phyloP scores from a whole-genome alignment of 306 rosid species.

The Benincasa hispida region DNA sequence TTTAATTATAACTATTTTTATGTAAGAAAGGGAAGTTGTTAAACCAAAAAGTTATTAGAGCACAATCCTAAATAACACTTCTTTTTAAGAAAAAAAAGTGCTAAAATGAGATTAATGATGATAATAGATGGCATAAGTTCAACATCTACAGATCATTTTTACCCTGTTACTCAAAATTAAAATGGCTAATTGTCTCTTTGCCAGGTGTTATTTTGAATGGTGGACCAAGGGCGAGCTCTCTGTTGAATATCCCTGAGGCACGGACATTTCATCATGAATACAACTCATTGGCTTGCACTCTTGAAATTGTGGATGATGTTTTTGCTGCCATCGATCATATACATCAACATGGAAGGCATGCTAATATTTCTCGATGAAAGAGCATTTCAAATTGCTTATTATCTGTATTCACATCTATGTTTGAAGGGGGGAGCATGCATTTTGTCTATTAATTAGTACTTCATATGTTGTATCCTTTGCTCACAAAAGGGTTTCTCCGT shows the following conservation, averaged over 20 bases:
- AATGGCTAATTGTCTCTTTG: conserved; percentile 2
- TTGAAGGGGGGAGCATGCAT: neutral
- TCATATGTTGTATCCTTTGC: neutral
- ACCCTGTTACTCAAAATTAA: neutral
- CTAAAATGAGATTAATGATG: neutral
- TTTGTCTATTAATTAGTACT: neutral
- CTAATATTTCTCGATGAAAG: neutral
- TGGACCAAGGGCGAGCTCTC: conserved; percentile 67
- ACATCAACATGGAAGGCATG: conserved; percentile 85
- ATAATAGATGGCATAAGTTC: neutral
- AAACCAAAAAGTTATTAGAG: neutral
- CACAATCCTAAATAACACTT: neutral
- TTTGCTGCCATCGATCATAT: conserved; percentile 71
- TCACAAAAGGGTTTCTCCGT: conserved; percentile 1
- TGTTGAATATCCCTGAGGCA: conserved; percentile 58
- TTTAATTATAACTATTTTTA: no score
- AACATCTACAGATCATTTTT: neutral
- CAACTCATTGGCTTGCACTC: conserved; percentile 76
- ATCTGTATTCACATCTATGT: conserved; percentile 1
- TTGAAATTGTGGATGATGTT: conserved; percentile 82
- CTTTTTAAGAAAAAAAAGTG: neutral
- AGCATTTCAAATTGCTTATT: neutral
- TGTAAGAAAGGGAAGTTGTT: neutral
- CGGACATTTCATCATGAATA: conserved; percentile 73
- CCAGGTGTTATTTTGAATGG: conserved; percentile 77